Percentiles rank a stretch among this genome's conserved stretches.
phyloP scores from a whole-genome alignment of 768 basidiomycete species.

The Xanthoconium purpureum region DNA sequence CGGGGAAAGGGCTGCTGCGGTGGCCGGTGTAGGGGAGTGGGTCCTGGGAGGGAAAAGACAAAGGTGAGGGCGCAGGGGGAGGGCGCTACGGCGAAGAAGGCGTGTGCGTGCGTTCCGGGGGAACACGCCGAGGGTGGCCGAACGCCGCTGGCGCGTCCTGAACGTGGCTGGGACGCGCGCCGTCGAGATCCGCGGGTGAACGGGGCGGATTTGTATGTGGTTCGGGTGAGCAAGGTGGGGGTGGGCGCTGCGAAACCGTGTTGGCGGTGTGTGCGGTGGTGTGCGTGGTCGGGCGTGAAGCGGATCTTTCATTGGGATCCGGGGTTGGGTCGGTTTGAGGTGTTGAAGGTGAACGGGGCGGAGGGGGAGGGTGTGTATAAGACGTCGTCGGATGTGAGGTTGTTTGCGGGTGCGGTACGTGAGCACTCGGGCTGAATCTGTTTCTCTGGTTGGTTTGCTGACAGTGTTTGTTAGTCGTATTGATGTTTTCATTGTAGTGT shows the following conservation, averaged over 20 bases:
- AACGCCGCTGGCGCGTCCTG: not conserved
- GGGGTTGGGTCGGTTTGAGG: not conserved
- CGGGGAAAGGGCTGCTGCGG: not conserved
- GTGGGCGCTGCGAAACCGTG: not conserved
- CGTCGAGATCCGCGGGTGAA: not conserved
- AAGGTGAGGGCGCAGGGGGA: not conserved
- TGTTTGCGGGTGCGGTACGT: slow-evolving; percentile 1
- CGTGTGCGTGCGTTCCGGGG: not conserved
- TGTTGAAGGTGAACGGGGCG: not conserved
- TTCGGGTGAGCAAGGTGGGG: not conserved
- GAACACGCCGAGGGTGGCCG: not conserved
- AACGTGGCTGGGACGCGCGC: not conserved
- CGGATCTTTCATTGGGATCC: slow-evolving; percentile 3
- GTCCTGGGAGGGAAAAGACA: too few species aligned
- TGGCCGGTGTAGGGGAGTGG: not conserved
- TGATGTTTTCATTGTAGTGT: not conserved
- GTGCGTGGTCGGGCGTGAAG: slow-evolving; percentile 3
- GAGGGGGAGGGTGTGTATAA: not conserved
- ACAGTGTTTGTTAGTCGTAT: not conserved
- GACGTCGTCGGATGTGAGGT: slow-evolving; percentile 2
- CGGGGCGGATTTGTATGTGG: slow-evolving; percentile 1
- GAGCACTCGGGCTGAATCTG: not conserved
- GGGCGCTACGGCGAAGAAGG: not conserved
- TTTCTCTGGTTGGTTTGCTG: not conserved
- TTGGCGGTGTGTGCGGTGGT: slow-evolving; percentile 4